A percentile compares a stretch with the other conserved stretches of the same genome.
phyloP scores from a whole-genome alignment of 257 asterid genomes.

The Solanum megistacrolobum region DNA sequence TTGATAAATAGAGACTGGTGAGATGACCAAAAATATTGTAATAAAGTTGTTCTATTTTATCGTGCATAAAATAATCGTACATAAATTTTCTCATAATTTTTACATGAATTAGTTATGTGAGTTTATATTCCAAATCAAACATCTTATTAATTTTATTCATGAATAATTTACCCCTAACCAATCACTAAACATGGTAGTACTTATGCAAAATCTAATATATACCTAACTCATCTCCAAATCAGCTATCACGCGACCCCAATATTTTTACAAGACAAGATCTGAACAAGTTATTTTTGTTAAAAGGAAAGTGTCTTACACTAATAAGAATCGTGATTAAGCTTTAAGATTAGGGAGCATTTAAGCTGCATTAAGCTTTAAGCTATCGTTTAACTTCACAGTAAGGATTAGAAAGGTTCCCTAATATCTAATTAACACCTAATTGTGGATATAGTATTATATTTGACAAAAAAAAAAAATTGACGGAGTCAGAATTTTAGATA shows the following conservation, averaged over 20 bases:
- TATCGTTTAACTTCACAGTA: neutral
- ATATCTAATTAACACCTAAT: neutral
- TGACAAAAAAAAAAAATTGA: neutral
- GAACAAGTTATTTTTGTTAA: neutral
- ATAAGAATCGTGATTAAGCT: neutral
- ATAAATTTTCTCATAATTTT: neutral
- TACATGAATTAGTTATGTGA: neutral
- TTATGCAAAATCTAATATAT: neutral
- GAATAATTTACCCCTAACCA: neutral
- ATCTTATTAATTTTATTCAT: neutral
- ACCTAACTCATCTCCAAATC: rapidly evolving
- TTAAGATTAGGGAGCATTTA: neutral
- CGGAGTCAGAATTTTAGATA: neutral
- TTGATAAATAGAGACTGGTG: neutral
- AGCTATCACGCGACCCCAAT: neutral
- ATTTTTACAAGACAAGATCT: neutral
- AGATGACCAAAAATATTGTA: neutral
- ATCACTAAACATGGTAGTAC: neutral
- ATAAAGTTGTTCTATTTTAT: neutral
- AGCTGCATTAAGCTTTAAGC: neutral
- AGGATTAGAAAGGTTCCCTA: neutral
- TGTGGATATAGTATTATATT: neutral
- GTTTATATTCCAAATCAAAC: neutral
- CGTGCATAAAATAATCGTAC: neutral
- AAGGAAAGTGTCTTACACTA: neutral